These are phyloP conservation scores for Amborella trichopoda DNA, from an alignment of 164 flowering plant species.

Conservation along the genomic window DNA sequence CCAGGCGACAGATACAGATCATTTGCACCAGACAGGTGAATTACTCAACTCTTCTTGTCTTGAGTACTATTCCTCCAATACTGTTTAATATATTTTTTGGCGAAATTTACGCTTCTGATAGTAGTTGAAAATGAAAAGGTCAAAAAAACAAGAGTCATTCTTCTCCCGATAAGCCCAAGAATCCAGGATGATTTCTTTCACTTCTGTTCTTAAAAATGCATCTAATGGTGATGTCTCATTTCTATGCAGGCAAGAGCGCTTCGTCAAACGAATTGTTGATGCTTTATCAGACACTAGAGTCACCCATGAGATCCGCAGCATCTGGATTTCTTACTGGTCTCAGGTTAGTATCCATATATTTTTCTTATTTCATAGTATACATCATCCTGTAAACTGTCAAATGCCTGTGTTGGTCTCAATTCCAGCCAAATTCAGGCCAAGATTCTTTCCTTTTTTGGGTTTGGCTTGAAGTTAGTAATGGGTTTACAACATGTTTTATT, in stretches of 20 bases:
- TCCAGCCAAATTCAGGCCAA: not conserved
- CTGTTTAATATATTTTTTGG: not conserved
- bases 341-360: constrained; percentile 37
- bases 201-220: not conserved
- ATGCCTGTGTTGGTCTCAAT: not conserved
- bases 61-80: not conserved
- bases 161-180: no score
- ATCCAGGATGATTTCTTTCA: not conserved
- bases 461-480: no score
- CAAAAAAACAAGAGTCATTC: no score
- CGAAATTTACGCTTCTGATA: not conserved
- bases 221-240: not conserved
- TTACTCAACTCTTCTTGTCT: not conserved
- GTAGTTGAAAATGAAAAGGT: not conserved
- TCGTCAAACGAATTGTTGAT: constrained; percentile 46
- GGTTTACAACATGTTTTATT: no score
- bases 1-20: constrained; percentile 97
- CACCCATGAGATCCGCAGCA: constrained; percentile 74
- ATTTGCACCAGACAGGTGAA: constrained; percentile 69
- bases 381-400: not conserved
- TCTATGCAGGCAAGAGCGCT: constrained; percentile 74
- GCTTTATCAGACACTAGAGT: constrained; percentile 77
- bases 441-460: not conserved
- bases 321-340: constrained; percentile 85
- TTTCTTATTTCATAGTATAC: not conserved